phyloP scores from a whole-genome alignment of 495 filamentous ascomycete genomes.

The Penicillium maclennaniae region DNA sequence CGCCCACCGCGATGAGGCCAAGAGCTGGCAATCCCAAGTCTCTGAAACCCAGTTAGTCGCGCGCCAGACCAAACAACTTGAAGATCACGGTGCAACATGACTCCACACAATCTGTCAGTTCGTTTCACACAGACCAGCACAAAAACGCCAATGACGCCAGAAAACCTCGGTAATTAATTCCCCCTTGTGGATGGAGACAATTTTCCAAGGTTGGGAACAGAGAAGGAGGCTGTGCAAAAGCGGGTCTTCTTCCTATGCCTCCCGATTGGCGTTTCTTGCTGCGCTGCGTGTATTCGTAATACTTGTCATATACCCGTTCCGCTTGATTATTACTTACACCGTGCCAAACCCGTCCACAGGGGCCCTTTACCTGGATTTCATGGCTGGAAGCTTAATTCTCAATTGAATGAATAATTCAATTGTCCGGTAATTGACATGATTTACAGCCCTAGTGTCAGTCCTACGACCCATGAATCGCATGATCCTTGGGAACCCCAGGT shows the following conservation, averaged over 20 bases:
- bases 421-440: background rate
- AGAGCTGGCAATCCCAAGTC: slow-evolving; percentile 11
- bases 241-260: slow-evolving; percentile 24
- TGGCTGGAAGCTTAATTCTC: too few relatives aligned
- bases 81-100: background rate
- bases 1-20: background rate
- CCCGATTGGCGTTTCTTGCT: slow-evolving; percentile 19
- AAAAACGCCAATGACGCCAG: slow-evolving; percentile 21
- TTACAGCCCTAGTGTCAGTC: background rate
- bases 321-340: background rate
- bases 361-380: too few relatives aligned
- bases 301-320: slow-evolving; percentile 8
- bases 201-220: slow-evolving; percentile 25
- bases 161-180: slow-evolving; percentile 12
- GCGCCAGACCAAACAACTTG: slow-evolving; percentile 15
- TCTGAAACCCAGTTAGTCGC: slow-evolving; percentile 10
- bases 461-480: background rate
- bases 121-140: slow-evolving; percentile 21
- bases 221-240: slow-evolving; percentile 34
- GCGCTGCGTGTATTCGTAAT: slow-evolving; percentile 16
- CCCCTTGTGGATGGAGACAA: slow-evolving; percentile 12
- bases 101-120: background rate
- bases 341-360: background rate
- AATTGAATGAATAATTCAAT: too few relatives aligned
- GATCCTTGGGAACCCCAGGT: background rate